phyloP scores from a whole-genome alignment of 2,329 filamentous ascomycete genomes.

The Alternaria sp. region DNA sequence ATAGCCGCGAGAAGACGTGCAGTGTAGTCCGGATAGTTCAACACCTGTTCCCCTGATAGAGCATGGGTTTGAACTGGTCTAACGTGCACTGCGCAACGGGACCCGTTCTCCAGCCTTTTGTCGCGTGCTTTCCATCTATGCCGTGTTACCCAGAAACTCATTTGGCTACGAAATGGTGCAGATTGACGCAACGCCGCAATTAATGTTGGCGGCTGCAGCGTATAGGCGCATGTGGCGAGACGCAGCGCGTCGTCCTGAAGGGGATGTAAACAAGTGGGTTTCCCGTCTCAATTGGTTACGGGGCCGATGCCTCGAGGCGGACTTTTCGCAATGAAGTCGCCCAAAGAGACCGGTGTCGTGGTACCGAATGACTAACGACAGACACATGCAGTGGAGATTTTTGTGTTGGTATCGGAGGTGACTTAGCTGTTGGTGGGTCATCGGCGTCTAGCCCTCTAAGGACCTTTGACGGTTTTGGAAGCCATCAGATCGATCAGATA shows the following conservation, averaged over 20 bases:
- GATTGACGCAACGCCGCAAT: neutral
- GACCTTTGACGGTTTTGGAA: neutral
- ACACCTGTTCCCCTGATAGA: neutral
- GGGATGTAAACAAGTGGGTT: constrained; percentile 1
- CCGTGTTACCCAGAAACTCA: neutral
- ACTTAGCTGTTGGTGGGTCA: neutral
- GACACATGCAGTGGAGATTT: neutral
- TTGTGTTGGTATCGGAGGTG: neutral
- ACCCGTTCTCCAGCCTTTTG: neutral
- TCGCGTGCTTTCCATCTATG: neutral
- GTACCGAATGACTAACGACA: neutral
- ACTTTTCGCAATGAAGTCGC: neutral
- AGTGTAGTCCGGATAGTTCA: neutral
- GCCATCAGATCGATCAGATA: neutral
- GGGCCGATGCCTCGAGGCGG: neutral
- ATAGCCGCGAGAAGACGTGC: neutral
- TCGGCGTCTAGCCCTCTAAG: neutral
- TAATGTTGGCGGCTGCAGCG: constrained; percentile 10
- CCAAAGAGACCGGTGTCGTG: neutral
- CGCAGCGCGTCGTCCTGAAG: neutral
- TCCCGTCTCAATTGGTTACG: neutral
- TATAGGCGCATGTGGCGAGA: neutral
- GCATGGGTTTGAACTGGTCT: neutral
- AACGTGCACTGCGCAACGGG: neutral
- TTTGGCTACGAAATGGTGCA: neutral